Evolutionary conservation across 176 grass and related monocot species (phyloP), one percentile per base, ranked within the genome.

Genomic region (Chloris gayana): DNA sequence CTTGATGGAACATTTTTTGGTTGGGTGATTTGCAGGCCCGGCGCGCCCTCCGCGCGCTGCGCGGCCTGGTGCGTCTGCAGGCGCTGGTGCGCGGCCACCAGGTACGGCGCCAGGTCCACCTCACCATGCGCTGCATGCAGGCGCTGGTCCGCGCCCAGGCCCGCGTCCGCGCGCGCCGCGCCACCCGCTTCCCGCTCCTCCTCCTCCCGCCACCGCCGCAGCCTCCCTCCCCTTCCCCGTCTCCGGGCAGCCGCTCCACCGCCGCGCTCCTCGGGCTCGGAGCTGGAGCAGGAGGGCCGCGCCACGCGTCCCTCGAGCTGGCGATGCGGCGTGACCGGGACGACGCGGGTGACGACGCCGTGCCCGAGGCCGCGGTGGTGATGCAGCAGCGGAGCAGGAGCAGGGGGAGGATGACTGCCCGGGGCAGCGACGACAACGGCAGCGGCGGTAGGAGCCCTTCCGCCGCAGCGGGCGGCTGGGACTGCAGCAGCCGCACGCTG

Each of bases 51-150:
- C 83, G 91, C 14, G 91, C 91, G 25, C 76, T 97, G 18, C 84
- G 88, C 33, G 90, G 90, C 49, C 73, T 97, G 38, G 93, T 97
- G 61, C 87, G 93, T 13, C 69, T 97, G 69, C 93, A 97, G 64
- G 93, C 93, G 47, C 88, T 97, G 74, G 90, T 91, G 67, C 83
- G 93, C 69, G 93, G 93, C 2, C 83, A 97, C 80, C 88, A 91
- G 44, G 93, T 97, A 45, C 83, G 93, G 0, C 91, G 91, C 44
- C 93, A 97, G 77, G 93, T 91, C 26, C 93, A 88, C 35, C 76
- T 82, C 70, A 97, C 90, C 32, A 97, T 97, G 90, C 80, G 77
- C 37, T 89, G 76, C 88, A 97, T 97, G 90, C 93, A 97, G 84
- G 79, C 88, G 12, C 88, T 97, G 27, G 87, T 97, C 61, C 90